Evolutionary conservation across 176 grass and related monocot genomes (phyloP), one percentile per base, ranked within the genome.

Genomic region (Pontederia paniculata): DNA sequence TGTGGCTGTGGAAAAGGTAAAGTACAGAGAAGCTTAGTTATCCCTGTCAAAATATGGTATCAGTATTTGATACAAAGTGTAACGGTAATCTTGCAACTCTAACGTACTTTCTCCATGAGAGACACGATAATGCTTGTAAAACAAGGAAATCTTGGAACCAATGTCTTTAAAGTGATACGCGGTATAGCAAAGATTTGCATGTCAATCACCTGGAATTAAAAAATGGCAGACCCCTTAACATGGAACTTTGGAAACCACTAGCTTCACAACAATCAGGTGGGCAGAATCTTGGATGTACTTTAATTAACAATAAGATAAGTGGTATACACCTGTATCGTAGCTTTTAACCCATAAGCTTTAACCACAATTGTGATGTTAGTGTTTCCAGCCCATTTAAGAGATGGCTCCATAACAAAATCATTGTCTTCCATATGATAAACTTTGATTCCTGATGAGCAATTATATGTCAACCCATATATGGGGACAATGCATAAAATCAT

Each of bases 341-440:
- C 83, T 74, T 81, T 88, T 59, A 98, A 66, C 25, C 86, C 86
- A 45, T 88, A 91, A 42, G 86, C 83, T 70, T 84, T 98, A 25
- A 75, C 75, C 77, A 70, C 69, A 79, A 79, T 68, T 59, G 76
- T 79, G 44, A 98, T 14, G 84, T 98, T 98, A 70, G 93, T 86
- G 48, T 98, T 98, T 71, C 80, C 93, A 79, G 93, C 93, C 93
- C 93, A 98, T 68, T 98, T 98, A 45, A 98, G 57, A 60, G 69
- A 88, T 51, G 93, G 86, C 83, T 98, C 93, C 93, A 98, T 88
- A 74, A 91, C 91, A 51, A 98, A 65, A 61, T 98, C 93, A 45
- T 98, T 75, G 68, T 98, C 93, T 61, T 98, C 93, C 55, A 83
- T 88, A 68, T 74, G 31, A 18, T 98, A 88, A 46, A 84, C 93